Evolutionary conservation across 2,329 filamentous ascomycete genomes (phyloP), one percentile per base, ranked within the genome.

Genomic region (Aaosphaeria pasadenensis): DNA sequence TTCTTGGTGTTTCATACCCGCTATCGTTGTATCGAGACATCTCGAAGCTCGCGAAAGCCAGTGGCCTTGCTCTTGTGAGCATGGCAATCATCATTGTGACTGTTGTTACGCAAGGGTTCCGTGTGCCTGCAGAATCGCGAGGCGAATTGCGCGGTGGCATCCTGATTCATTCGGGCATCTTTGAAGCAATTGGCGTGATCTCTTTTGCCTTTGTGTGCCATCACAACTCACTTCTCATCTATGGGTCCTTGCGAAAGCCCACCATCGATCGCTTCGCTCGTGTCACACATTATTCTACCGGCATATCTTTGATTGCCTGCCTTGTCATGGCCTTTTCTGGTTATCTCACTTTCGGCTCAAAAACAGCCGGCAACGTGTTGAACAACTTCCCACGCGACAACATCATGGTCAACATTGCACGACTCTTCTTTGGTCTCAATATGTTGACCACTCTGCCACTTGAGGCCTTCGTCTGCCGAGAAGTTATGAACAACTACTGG

Each of bases 391-490:
- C 91, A 1, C 78, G 85, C 17, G 85, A 95, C 72, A 97, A 96
- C 71, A 79, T 86, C 59, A 87, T 97, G 83, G 91, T 97, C 66
- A 97, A 96, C 71, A 80, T 99, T 49, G 94, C 94, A 24, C 87
- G 94, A 45, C 80, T 99, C 44, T 96, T 90, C 73, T 97, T 99
- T 66, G 94, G 94, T 2, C 81, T 99, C 57, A 99, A 99, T 78
- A 99, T 99, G 94, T 84, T 99, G 62, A 96, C 94, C 11, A 97
- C 94, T 1, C 78, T 99, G 33, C 94, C 94, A 0, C 85, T 99
- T 51, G 94, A 99, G 77, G 91, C 91, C 11, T 99, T 99, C 70
- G 94, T 99, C 46, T 99, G 94, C 72, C 84, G 94, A 63, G 94
- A 96, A 72, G 91, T 96, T 54, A 95, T 96, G 89, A 82, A 89